Conservation (phyloP, 768 basidiomycete genomes). For the Kwoniella europaea region DNA sequence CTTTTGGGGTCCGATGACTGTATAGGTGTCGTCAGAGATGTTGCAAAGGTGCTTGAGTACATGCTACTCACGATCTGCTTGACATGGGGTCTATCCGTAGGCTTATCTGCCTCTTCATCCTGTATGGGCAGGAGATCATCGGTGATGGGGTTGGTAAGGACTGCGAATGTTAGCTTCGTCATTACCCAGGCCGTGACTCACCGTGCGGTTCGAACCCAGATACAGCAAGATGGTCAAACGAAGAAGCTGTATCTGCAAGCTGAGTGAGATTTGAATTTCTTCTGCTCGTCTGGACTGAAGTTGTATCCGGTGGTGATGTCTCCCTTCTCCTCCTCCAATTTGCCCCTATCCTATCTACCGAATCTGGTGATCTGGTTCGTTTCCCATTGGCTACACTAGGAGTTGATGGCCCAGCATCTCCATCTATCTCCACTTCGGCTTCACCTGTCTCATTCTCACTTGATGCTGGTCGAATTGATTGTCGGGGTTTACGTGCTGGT, state of each 20-base stretch:
- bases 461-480: background rate
- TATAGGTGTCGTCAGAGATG: background rate
- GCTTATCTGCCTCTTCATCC: slow-evolving; percentile 23
- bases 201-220: slow-evolving; percentile 22
- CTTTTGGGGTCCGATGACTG: slow-evolving; percentile 31
- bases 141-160: slow-evolving; percentile 34
- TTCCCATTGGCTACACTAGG: slow-evolving; percentile 12
- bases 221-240: slow-evolving; percentile 28
- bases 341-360: background rate
- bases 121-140: slow-evolving; percentile 37
- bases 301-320: slow-evolving; percentile 6
- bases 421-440: background rate
- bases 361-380: slow-evolving; percentile 6
- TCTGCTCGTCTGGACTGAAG: background rate
- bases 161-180: slow-evolving; percentile 3
- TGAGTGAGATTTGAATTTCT: background rate
- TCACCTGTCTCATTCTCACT: background rate
- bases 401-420: background rate
- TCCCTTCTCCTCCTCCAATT: slow-evolving; percentile 17
- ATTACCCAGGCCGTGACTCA: background rate
- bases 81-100: slow-evolving; percentile 23
- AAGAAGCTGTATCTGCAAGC: slow-evolving; percentile 19
- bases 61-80: slow-evolving; percentile 30
- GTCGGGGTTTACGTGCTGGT: slow-evolving; percentile 20
- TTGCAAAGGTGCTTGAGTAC: background rate